Evolutionary conservation across 2,329 filamentous ascomycete species (phyloP).

Genomic region (Ramularia endophylla): DNA sequence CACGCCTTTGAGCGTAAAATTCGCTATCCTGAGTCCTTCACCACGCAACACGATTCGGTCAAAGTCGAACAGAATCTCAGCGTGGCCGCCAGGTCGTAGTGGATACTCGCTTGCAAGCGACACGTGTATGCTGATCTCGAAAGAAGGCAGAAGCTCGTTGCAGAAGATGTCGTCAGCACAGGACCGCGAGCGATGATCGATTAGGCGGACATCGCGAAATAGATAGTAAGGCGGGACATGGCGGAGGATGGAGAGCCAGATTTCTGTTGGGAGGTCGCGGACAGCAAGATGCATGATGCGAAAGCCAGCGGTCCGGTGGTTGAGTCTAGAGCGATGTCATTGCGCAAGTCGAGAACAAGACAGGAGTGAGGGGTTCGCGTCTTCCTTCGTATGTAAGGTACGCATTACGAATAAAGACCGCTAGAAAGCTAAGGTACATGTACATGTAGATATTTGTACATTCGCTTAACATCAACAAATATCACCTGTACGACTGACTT

Average conservation of each 20-base stretch:
- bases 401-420: too few relatives aligned
- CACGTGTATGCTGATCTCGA: slow-evolving; percentile 3
- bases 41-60: background rate
- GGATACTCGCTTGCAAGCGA: background rate
- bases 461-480: too few relatives aligned
- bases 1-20: background rate
- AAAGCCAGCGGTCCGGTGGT: too few relatives aligned
- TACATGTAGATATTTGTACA: too few relatives aligned
- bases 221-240: background rate
- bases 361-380: too few relatives aligned
- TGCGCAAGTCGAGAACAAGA: too few relatives aligned
- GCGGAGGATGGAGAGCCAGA: slow-evolving; percentile 5
- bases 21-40: background rate
- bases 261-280: slow-evolving; percentile 3
- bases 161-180: slow-evolving; percentile 5
- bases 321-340: too few relatives aligned
- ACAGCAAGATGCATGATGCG: slow-evolving; percentile 5
- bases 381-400: too few relatives aligned
- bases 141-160: slow-evolving; percentile 1
- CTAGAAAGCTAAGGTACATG: too few relatives aligned
- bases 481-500: too few relatives aligned
- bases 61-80: background rate
- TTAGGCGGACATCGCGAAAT: slow-evolving; percentile 1
- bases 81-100: background rate
- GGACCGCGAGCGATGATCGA: background rate